Percentiles rank a stretch among this genome's conserved stretches.
Evolutionary conservation across 495 filamentous ascomycete species (phyloP).

Genomic region (Astrothelium subdiscretum): DNA sequence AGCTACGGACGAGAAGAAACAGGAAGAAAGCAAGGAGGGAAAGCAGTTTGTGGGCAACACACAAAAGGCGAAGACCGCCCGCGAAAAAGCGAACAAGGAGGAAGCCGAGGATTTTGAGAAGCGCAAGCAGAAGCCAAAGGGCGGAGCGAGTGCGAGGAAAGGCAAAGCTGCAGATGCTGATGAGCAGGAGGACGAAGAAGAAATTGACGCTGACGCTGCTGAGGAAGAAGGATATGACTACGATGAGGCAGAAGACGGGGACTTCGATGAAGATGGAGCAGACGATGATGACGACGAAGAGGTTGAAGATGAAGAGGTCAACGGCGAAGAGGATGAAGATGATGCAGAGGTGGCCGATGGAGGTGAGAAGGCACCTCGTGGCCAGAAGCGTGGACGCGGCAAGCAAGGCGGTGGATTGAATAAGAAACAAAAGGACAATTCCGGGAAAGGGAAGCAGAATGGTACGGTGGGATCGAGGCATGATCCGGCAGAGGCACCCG

Average conservation of each 20-base stretch:
- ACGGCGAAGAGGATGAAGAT: slow-evolving; percentile 17
- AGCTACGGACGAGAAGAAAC: slow-evolving; percentile 36
- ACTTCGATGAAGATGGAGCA: slow-evolving; percentile 9
- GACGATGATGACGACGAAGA: slow-evolving; percentile 14
- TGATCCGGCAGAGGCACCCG: slow-evolving; percentile 15
- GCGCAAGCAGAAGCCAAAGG: slow-evolving; percentile 12
- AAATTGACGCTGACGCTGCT: slow-evolving; percentile 11
- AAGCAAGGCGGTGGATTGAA: not conserved
- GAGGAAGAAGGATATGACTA: slow-evolving; percentile 9
- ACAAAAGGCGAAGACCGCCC: slow-evolving; percentile 26
- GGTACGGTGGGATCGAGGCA: slow-evolving; percentile 18
- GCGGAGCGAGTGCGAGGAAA: not conserved
- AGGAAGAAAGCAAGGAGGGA: slow-evolving; percentile 31
- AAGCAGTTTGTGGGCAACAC: slow-evolving; percentile 38
- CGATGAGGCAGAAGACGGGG: slow-evolving; percentile 12
- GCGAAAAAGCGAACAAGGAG: slow-evolving; percentile 25
- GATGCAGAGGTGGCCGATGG: slow-evolving; percentile 10
- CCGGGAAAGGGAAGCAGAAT: slow-evolving; percentile 10
- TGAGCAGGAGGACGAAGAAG: slow-evolving; percentile 5
- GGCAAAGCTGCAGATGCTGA: slow-evolving; percentile 6
- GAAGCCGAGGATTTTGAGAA: slow-evolving; percentile 18
- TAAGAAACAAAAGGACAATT: slow-evolving; percentile 24
- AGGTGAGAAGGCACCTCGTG: slow-evolving; percentile 14
- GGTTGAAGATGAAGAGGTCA: slow-evolving; percentile 12
- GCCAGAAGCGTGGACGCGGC: slow-evolving; percentile 20